Evolutionary conservation across 148 eudicot species (phyloP), one percentile per base, ranked within the genome.

Genomic region (Cornus suecica): DNA sequence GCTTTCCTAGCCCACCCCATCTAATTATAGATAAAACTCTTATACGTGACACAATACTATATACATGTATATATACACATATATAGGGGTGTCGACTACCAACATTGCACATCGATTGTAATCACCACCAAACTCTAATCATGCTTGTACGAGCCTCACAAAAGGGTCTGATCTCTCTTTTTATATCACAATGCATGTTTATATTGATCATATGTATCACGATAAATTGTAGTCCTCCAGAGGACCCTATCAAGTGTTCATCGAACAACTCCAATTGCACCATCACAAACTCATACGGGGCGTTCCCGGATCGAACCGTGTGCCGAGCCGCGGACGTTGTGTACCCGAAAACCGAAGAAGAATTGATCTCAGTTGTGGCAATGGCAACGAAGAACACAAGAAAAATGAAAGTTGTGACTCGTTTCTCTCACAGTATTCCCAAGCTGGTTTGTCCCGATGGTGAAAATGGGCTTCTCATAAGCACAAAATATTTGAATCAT

Each of bases 361-460:
- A 92, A 72, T 83, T 92, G 68, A 63, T 88, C 25, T 77, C 83
- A 2, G 54, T 41, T 0, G 94, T 92, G 11, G 87, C 92, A 14
- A 54, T 31, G 2, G 91, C 89, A 1, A 80, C 90, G 56, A 72
- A 20, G 73, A 41, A 5, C 26, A 80, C 52, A 4, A 83, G 71
- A 37, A 92, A 90, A 73, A 84, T 92, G 80, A 90, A 87, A 79
- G 90, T 85, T n/a, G 86, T 77, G 0, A 88, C 97, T 0, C 81
- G 89, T 0, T 85, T 68, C 80, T 80, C 86, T 0, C 91, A 90
- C 69, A 92, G 97, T 70, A 81, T 90, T 30, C 90, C 97, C 0
- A 88, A 90, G 70, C 74, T 90, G 52, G 92, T 82, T 16, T 92
- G 94, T 29, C 87, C 86, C 0, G 94, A 83, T 18, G 94, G 88